Percentiles rank a stretch among this genome's conserved stretches.
Evolutionary conservation across 306 rosid genomes (phyloP).

Genomic region (Castanea crenata): DNA sequence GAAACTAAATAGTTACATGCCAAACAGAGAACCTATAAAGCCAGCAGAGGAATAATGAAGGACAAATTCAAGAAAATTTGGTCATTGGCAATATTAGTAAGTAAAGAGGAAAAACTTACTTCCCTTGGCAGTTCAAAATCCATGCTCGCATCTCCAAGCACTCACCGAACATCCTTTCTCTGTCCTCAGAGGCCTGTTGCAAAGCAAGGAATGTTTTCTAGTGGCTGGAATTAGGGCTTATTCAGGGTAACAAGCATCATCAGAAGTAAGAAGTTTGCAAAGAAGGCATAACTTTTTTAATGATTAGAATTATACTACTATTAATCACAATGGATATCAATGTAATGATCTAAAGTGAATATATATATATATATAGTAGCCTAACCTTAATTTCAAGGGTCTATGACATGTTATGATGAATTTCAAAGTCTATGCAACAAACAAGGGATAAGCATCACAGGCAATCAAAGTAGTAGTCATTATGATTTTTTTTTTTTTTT

Average conservation of each 20-base stretch:
- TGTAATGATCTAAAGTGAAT: not conserved
- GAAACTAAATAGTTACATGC: constrained; percentile 1
- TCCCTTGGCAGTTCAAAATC: constrained; percentile 81
- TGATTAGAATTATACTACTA: too few relatives aligned
- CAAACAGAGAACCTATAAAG: constrained; percentile 8
- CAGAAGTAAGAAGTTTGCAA: too few relatives aligned
- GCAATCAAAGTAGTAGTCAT: not conserved
- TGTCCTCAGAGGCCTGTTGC: constrained; percentile 76
- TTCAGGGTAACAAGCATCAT: too few relatives aligned
- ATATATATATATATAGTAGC: not conserved
- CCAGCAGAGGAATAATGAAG: not conserved
- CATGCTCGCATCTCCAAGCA: constrained; percentile 79
- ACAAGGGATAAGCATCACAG: not conserved
- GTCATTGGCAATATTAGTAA: constrained; percentile 5
- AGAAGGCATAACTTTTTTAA: too few relatives aligned
- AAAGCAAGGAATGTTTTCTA: constrained; percentile 76
- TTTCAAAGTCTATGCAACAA: not conserved
- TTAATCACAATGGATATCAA: not conserved
- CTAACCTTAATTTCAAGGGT: too few relatives aligned
- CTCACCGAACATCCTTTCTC: constrained; percentile 66
- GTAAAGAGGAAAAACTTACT: constrained; percentile 42
- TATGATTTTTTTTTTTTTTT: too few relatives aligned
- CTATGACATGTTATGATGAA: not conserved
- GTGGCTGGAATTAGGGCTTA: constrained; percentile 52
- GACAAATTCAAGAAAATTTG: constrained; percentile 5